Conservation (phyloP, 2,329 filamentous ascomycete species). For the Cladosporium sp. region DNA sequence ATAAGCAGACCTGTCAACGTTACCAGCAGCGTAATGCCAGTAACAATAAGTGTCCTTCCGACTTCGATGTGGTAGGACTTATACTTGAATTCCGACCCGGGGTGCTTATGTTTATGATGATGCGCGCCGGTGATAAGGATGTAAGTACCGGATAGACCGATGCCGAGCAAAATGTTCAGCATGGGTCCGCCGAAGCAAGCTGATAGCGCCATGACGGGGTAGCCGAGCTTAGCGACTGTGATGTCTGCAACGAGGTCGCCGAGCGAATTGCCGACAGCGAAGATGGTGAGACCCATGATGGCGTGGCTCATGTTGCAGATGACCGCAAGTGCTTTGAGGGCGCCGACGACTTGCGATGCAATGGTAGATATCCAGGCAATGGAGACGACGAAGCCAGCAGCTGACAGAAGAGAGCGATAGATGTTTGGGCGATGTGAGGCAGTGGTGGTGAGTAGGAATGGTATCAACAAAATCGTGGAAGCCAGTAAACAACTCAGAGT, state of each 20-base stretch:
- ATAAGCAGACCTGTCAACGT: conserved; percentile 76
- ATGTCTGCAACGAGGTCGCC: conserved; percentile 93
- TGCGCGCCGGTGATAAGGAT: conserved; percentile 74
- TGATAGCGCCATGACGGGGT: conserved; percentile 90
- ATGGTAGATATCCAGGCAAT: conserved; percentile 97
- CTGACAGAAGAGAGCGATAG: conserved; percentile 75
- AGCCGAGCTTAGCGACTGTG: conserved; percentile 87
- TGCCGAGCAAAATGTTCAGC: conserved; percentile 92
- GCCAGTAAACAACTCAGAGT: conserved; percentile 40
- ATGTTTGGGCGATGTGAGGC: conserved; percentile 59
- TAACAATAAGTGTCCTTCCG: conserved; percentile 78
- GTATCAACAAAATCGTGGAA: conserved; percentile 63
- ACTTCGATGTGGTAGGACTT: conserved; percentile 79
- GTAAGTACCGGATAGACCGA: conserved; percentile 85
- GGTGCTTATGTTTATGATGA: conserved; percentile 63
- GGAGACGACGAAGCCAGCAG: conserved; percentile 83
- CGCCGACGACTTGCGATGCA: conserved; percentile 89
- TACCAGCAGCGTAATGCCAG: conserved; percentile 74
- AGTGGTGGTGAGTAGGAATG: conserved; percentile 66
- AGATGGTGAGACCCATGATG: conserved; percentile 89
- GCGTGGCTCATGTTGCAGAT: conserved; percentile 92
- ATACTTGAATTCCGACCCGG: conserved; percentile 60
- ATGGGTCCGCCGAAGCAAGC: conserved; percentile 98
- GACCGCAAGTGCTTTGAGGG: conserved; percentile 88
- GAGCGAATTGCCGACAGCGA: conserved; percentile 91